Evolutionary conservation across 495 filamentous ascomycete species (phyloP).

Genomic region (Hypomontagnella monticulosa): DNA sequence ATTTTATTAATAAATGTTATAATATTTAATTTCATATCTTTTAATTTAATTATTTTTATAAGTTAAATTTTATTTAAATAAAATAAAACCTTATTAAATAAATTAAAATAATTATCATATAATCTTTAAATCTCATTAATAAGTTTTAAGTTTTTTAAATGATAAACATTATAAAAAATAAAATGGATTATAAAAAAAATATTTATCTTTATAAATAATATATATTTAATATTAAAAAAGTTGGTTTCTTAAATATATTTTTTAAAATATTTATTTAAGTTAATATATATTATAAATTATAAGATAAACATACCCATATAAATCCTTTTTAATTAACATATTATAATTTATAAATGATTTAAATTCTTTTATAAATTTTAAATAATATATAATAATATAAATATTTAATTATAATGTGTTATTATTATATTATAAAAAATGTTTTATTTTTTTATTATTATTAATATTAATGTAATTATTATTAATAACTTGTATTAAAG

Average conservation of each 20-base stretch:
- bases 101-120: not conserved
- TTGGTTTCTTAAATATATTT: not conserved
- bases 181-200: not conserved
- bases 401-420: slow-evolving; percentile 1
- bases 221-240: not conserved
- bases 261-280: not conserved
- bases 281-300: not conserved
- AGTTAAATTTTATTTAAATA: not conserved
- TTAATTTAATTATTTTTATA: not conserved
- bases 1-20: not conserved
- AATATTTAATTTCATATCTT: not conserved
- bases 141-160: not conserved
- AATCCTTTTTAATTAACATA: not conserved
- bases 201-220: not conserved
- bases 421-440: not conserved
- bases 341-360: not conserved
- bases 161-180: not conserved
- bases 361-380: not conserved
- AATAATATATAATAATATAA: not conserved
- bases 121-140: not conserved
- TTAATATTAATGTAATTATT: too few relatives aligned
- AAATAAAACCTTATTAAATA: not conserved
- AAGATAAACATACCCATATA: not conserved
- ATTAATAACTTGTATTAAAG: too few relatives aligned
- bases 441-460: too few relatives aligned